Conservation (phyloP, 768 basidiomycete genomes). For the Stropharia rugosoannulata region DNA sequence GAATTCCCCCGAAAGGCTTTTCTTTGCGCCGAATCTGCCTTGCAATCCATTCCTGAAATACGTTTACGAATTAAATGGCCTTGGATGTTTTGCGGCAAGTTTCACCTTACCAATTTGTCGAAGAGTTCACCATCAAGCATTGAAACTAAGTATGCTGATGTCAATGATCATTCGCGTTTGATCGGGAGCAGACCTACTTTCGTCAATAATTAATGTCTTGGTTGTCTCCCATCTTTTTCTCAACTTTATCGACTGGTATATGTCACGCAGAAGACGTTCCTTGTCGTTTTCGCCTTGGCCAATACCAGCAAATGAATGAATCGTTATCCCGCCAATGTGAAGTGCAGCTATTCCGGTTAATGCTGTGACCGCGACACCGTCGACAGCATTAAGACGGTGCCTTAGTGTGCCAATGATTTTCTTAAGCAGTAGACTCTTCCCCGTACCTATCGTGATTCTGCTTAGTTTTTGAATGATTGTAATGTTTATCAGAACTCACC, state of each 20-base stretch:
- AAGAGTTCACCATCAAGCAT: constrained; percentile 74
- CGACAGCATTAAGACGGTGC: constrained; percentile 22
- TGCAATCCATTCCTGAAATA: constrained; percentile 36
- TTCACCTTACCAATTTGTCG: constrained; percentile 61
- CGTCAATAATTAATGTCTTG: constrained; percentile 66
- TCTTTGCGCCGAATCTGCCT: constrained; percentile 37
- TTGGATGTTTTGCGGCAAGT: not conserved
- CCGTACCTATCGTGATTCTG: constrained; percentile 44
- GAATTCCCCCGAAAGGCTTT: constrained; percentile 15
- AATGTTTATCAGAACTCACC: constrained; percentile 32
- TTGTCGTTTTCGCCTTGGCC: constrained; percentile 53
- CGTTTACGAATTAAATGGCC: constrained; percentile 20
- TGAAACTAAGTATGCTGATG: constrained; percentile 48
- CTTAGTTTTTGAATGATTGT: not conserved
- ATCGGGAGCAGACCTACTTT: constrained; percentile 42
- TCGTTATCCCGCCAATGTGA: constrained; percentile 68
- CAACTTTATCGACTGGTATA: constrained; percentile 18
- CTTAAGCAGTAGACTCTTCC: constrained; percentile 68
- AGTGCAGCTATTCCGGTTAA: constrained; percentile 65
- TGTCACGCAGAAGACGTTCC: constrained; percentile 37
- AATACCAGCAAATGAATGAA: constrained; percentile 69
- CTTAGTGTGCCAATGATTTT: constrained; percentile 52
- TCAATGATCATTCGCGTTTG: not conserved
- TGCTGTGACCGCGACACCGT: constrained; percentile 57
- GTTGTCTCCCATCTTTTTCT: constrained; percentile 50